These are phyloP conservation scores for Xanthoparmelia taractica DNA, from an alignment of 495 filamentous ascomycete species.

Conservation along the genomic window DNA sequence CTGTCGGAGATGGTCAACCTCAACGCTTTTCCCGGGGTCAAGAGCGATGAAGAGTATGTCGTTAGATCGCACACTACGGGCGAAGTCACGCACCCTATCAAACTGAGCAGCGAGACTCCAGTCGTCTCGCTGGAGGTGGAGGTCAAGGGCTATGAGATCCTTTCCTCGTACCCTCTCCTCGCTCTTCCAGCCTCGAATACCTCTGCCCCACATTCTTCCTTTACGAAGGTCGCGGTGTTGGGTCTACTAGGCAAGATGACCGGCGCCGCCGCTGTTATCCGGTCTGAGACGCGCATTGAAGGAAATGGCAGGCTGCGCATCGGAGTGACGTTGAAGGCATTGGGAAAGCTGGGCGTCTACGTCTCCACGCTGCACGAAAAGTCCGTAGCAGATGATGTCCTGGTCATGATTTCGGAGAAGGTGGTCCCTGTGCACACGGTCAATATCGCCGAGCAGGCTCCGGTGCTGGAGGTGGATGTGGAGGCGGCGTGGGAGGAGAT, in stretches of 20 bases:
- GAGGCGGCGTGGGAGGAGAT: conserved; percentile 71
- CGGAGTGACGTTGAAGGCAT: conserved; percentile 63
- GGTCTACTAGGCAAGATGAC: conserved; percentile 87
- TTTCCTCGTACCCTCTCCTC: conserved; percentile 62
- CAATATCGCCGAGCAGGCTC: conserved; percentile 36
- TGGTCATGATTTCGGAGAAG: conserved; percentile 66
- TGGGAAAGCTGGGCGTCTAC: conserved; percentile 67
- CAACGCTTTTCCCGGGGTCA: conserved; percentile 62
- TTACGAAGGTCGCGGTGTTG: conserved; percentile 52
- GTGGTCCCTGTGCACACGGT: conserved; percentile 60
- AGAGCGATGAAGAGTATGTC: conserved; percentile 50
- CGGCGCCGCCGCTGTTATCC: conserved; percentile 67
- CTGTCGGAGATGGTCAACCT: conserved; percentile 62
- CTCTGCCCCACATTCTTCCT: not conserved
- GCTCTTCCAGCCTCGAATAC: conserved; percentile 10
- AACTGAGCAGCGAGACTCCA: conserved; percentile 23
- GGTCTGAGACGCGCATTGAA: conserved; percentile 46
- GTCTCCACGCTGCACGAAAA: conserved; percentile 57
- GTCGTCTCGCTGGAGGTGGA: conserved; percentile 53
- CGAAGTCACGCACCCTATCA: conserved; percentile 46
- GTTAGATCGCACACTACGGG: conserved; percentile 67
- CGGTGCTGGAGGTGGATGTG: conserved; percentile 71
- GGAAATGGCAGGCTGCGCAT: conserved; percentile 55
- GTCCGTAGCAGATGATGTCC: conserved; percentile 57
- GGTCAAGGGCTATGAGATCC: conserved; percentile 68